Conservation (phyloP, 331 rosid genomes). For the Quercus tomentella region DNA sequence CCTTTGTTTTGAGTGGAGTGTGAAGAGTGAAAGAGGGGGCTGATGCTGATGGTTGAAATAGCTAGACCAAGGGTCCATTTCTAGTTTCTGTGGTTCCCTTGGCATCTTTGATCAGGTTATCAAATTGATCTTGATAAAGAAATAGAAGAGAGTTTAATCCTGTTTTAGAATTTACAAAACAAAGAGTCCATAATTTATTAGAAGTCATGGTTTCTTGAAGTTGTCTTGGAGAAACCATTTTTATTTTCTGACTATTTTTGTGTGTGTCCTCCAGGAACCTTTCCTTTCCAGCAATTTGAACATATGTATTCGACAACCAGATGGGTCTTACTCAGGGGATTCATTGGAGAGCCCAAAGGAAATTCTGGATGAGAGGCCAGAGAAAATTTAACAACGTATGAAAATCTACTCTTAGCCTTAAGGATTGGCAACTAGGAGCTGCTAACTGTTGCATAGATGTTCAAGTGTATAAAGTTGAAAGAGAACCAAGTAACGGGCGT, state of each 20-base stretch:
- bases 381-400: conserved; percentile 34
- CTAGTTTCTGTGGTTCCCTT: background rate
- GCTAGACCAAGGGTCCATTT: background rate
- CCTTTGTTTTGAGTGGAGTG: background rate
- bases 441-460: conserved; percentile 60
- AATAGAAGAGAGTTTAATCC: background rate
- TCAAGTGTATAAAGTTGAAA: conserved; percentile 63
- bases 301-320: conserved; percentile 92
- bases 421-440: conserved; percentile 41
- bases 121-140: background rate
- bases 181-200: background rate
- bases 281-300: conserved; percentile 86
- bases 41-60: background rate
- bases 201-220: background rate
- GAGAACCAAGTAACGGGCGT: conserved; percentile 9
- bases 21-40: background rate
- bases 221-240: background rate
- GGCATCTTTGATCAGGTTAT: background rate
- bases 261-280: conserved; percentile 51
- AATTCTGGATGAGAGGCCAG: conserved; percentile 53
- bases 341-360: conserved; percentile 92
- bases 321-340: conserved; percentile 82
- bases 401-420: conserved; percentile 41
- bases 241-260: conserved; percentile 25
- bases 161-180: background rate